Evolutionary conservation across 768 basidiomycete species (phyloP), one percentile per base, ranked within the genome.

Genomic region (Saitozyma sp.): DNA sequence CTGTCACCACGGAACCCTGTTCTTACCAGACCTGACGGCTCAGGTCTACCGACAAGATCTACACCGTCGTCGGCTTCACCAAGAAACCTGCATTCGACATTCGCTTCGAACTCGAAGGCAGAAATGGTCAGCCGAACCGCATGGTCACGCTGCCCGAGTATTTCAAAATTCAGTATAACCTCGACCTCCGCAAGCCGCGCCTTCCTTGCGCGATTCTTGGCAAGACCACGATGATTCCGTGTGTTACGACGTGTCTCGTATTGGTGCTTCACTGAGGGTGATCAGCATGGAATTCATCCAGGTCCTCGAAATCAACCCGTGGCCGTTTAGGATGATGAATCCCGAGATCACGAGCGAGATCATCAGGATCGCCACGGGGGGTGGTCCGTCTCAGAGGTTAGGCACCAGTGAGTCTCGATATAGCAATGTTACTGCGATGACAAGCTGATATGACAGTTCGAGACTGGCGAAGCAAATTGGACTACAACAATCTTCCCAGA

Each of bases 321-420:
- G 58, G 19, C 70, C 69, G 6, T 77, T 77, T 73, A 71, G 77
- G 66, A 51, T 50, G 10, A 66, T 75, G 41, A 70, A 72, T 17
- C 64, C 73, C 40, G 17, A 58, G n/a, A 57, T 60, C 20, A 43
- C 73, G 16, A 62, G 67, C 17, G 51, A 64, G 6, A 46, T 46
- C 13, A 13, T 17, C n/a, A 13, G 45, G 6, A 43, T 29, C 29
- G 29, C 29, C 29, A 29, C 29, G 2, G 29, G 29, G 5, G 29
- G 29, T 29, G 29, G 29, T 29, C 29, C 29, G 68, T 77, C 49
- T 73, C 76, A n/a, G 66, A 76, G 50, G 20, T 61, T 59, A 60
- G 17, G 51, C 75, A 9, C 64, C 69, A 14, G 58, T 67, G 9
- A 74, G 76, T 16, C 71, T 69, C 50, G 69, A 70, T 6, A 70